Evolutionary conservation across 208 protist species (phyloP).

Genomic region (Leishmania major): DNA sequence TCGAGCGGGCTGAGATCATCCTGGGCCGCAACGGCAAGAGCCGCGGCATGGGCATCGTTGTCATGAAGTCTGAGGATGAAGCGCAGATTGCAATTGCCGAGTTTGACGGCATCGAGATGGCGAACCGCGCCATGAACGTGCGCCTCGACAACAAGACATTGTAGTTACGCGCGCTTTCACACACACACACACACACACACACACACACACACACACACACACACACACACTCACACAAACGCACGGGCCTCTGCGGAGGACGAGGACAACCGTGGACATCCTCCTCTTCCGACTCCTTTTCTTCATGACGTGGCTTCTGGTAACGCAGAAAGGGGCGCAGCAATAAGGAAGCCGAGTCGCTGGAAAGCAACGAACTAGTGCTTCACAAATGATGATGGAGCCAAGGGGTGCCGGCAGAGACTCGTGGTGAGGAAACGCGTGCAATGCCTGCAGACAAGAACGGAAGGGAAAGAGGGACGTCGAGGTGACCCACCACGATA

Average conservation of each 20-base stretch:
- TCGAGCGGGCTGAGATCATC: constrained; percentile 82
- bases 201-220: not conserved
- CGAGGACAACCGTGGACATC: not conserved
- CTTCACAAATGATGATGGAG: not conserved
- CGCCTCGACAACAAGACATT: constrained; percentile 69
- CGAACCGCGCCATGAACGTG: constrained; percentile 80
- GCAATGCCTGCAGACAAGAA: not conserved
- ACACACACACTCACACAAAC: not conserved
- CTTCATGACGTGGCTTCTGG: not conserved
- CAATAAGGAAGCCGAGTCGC: not conserved
- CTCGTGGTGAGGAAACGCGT: not conserved
- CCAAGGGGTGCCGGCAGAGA: not conserved
- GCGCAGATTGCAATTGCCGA: constrained; percentile 72
- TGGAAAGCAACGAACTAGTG: not conserved
- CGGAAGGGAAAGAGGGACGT: not conserved
- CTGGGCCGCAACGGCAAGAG: constrained; percentile 71
- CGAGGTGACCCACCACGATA: not conserved
- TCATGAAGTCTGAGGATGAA: constrained; percentile 76
- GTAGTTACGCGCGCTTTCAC: constrained; percentile 1
- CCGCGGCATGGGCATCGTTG: constrained; percentile 76
- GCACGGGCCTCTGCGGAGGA: not conserved
- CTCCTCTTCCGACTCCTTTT: not conserved
- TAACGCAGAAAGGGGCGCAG: not conserved
- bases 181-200: not conserved
- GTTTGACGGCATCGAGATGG: constrained; percentile 90